Evolutionary conservation across 2,329 filamentous ascomycete species (phyloP).

Genomic region (Huntiella omanensis): DNA sequence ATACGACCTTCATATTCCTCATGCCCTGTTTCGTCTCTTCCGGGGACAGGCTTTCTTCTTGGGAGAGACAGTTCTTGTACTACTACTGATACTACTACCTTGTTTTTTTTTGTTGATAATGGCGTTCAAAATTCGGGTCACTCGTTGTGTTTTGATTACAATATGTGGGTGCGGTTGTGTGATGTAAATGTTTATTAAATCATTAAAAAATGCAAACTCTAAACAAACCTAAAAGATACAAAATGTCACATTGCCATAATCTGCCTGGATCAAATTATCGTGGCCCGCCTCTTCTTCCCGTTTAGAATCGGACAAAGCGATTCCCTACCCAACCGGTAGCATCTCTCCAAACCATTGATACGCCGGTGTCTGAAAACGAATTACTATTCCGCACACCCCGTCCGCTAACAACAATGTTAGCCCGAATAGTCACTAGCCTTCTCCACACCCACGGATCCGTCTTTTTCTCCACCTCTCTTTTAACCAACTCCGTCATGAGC

Average conservation of each 20-base stretch:
- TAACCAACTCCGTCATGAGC: neutral
- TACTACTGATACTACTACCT: constrained; percentile 3
- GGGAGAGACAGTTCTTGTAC: neutral
- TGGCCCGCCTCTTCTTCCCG: too few species aligned
- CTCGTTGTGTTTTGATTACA: neutral
- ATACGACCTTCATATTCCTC: neutral
- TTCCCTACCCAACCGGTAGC: neutral
- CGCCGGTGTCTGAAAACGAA: neutral
- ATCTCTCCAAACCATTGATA: constrained; percentile 6
- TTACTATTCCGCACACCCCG: too few species aligned
- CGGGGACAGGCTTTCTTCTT: neutral
- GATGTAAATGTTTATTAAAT: too few species aligned
- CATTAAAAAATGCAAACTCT: too few species aligned
- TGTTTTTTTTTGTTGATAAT: constrained; percentile 3
- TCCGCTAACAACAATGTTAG: neutral
- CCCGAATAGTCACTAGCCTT: neutral
- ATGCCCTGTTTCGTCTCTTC: neutral
- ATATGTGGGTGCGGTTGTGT: too few species aligned
- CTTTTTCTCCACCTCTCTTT: neutral
- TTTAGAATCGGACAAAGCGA: neutral
- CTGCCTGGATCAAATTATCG: too few species aligned
- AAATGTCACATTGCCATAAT: too few species aligned
- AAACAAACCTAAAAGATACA: too few species aligned
- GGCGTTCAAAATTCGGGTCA: neutral
- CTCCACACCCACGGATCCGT: neutral